A percentile compares a stretch with the other conserved stretches of the same genome.
Evolutionary conservation across 768 basidiomycete genomes (phyloP).

Genomic region (Tulasnella sp.): DNA sequence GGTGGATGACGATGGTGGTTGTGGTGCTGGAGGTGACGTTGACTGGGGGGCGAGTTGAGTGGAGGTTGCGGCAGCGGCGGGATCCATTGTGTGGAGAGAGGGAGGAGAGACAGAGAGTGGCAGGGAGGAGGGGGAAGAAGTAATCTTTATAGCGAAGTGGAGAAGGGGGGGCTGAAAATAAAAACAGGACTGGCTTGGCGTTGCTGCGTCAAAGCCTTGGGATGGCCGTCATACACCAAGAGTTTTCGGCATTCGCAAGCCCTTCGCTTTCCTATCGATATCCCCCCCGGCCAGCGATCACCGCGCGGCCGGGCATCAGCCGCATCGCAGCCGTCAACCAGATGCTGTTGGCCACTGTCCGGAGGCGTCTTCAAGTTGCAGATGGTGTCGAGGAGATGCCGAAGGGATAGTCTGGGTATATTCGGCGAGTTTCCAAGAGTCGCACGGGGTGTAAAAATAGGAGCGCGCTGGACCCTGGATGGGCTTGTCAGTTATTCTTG

Average conservation of each 20-base stretch:
- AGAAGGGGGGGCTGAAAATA: conserved; percentile 13
- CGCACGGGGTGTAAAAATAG: conserved; percentile 3
- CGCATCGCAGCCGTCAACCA: neutral
- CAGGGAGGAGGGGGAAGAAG: neutral
- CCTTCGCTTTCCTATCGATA: neutral
- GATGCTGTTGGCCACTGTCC: neutral
- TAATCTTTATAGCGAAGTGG: neutral
- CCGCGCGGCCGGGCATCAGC: neutral
- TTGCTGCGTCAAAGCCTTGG: conserved; percentile 11
- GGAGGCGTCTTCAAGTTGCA: neutral
- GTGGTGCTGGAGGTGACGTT: neutral
- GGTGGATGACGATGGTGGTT: neutral
- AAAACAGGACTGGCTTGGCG: conserved; percentile 3
- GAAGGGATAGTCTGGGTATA: neutral
- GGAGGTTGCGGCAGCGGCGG: neutral
- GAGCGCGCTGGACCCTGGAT: neutral
- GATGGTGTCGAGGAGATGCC: neutral
- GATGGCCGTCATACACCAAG: conserved; percentile 4
- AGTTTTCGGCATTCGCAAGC: neutral
- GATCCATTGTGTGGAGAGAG: neutral
- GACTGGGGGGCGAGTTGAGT: neutral
- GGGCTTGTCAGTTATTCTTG: conserved; percentile 9
- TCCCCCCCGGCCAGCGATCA: neutral
- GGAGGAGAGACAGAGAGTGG: neutral
- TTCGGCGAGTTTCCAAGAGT: conserved; percentile 11